phyloP scores from a whole-genome alignment of 306 rosid genomes.

The Trifolium pratense region DNA sequence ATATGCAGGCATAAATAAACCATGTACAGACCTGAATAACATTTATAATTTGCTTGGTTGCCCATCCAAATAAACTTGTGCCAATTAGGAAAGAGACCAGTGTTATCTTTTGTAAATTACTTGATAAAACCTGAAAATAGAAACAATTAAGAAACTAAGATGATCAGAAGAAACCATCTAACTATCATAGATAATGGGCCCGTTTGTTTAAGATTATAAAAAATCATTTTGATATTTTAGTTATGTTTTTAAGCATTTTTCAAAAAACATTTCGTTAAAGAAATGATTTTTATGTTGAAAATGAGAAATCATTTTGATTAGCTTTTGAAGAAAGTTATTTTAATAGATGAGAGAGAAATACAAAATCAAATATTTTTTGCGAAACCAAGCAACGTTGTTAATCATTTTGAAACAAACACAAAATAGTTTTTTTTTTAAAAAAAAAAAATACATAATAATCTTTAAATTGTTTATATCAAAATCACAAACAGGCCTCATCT shows the following conservation, averaged over 20 bases:
- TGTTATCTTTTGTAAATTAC: conserved; percentile 55
- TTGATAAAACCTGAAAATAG: conserved; percentile 64
- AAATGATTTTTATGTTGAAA: neutral
- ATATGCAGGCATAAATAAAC: conserved; percentile 24
- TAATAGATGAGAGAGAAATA: neutral
- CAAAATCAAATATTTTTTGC: neutral
- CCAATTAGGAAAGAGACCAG: conserved; percentile 60
- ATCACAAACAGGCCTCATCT: neutral
- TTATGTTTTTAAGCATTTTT: neutral
- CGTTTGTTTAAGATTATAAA: neutral
- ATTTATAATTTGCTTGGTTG: conserved; percentile 85
- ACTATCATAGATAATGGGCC: conserved; percentile 17
- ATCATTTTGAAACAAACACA: neutral
- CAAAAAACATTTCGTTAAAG: neutral
- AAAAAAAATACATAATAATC: neutral
- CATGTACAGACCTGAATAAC: conserved; percentile 73
- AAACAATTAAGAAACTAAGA: conserved; percentile 41
- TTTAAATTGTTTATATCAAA: neutral
- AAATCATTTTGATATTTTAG: neutral
- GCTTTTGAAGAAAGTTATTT: neutral
- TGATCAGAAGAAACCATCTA: conserved; percentile 25
- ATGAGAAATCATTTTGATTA: neutral
- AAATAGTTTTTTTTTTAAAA: neutral
- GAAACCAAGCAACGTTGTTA: neutral
- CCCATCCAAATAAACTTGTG: conserved; percentile 84